These are phyloP conservation scores for Mycena chlorophos DNA, from an alignment of 768 basidiomycete species.

Conservation along the genomic window DNA sequence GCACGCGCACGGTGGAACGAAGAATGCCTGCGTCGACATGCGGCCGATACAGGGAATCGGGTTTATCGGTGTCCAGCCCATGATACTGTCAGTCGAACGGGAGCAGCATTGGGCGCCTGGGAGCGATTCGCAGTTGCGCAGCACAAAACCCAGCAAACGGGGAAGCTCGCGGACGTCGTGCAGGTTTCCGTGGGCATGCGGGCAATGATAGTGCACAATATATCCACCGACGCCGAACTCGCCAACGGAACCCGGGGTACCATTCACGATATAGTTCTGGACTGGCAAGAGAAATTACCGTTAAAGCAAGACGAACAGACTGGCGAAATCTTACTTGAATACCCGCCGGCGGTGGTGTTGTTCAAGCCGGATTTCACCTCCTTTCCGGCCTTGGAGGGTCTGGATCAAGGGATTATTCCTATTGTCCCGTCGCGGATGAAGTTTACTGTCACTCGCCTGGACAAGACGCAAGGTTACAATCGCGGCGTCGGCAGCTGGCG, in stretches of 20 bases:
- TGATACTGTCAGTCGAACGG: neutral
- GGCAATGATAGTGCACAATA: slow-evolving; percentile 30
- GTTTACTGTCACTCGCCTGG: neutral
- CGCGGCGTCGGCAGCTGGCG: no score
- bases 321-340: slow-evolving; percentile 17
- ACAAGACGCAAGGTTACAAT: neutral
- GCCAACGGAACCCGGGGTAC: slow-evolving; percentile 10
- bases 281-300: neutral
- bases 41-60: neutral
- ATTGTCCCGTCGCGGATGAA: slow-evolving; percentile 20
- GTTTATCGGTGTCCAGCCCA: neutral
- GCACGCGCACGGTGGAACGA: neutral
- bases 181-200: slow-evolving; percentile 32
- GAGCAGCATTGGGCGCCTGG: slow-evolving; percentile 9
- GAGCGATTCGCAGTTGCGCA: neutral
- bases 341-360: slow-evolving; percentile 29
- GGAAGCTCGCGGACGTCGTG: slow-evolving; percentile 19
- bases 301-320: neutral
- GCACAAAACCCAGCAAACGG: neutral
- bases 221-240: slow-evolving; percentile 3
- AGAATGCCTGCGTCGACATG: neutral
- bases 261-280: neutral
- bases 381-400: slow-evolving; percentile 23
- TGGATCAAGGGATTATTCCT: slow-evolving; percentile 29
- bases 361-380: slow-evolving; percentile 30